These are phyloP conservation scores for Pyrus pyrifolia DNA, from an alignment of 306 rosid species.

Conservation along the genomic window DNA sequence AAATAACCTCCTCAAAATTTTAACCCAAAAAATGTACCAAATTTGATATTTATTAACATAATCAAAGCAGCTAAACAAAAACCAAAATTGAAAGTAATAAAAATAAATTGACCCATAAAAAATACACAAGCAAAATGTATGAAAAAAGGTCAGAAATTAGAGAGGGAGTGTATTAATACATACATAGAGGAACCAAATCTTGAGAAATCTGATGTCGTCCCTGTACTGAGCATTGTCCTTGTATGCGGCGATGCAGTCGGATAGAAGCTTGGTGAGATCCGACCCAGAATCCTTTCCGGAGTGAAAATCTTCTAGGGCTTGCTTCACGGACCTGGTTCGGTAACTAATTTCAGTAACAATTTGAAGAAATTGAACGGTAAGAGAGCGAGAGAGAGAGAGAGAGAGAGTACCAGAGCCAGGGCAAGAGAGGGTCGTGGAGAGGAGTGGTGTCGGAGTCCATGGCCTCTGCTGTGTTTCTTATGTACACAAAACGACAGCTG, in stretches of 20 bases:
- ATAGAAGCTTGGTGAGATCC: constrained; percentile 34
- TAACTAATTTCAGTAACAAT: not conserved
- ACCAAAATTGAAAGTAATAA: not conserved
- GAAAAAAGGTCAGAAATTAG: not conserved
- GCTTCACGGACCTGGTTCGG: constrained; percentile 42
- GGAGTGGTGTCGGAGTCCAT: constrained; percentile 26
- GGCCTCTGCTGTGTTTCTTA: not conserved
- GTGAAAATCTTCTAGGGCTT: constrained; percentile 39
- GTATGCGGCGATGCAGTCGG: constrained; percentile 50
- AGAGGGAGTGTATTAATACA: not conserved
- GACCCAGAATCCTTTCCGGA: constrained; percentile 17
- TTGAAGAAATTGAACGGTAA: not conserved
- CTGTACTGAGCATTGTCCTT: constrained; percentile 43
- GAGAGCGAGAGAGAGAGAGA: not conserved
- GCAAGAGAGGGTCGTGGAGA: constrained; percentile 46
- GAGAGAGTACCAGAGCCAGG: constrained; percentile 47
- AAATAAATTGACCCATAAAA: not conserved
- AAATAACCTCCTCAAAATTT: not conserved
- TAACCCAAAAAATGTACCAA: not conserved
- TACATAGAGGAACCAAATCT: constrained; percentile 79
- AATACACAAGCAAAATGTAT: not conserved
- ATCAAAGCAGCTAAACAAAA: not conserved
- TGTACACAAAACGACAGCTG: no score
- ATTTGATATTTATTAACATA: not conserved
- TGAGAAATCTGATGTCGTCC: constrained; percentile 67